Base-by-base conservation (phyloP, 306 rosid genomes). In the Medicago ruthenica region DNA sequence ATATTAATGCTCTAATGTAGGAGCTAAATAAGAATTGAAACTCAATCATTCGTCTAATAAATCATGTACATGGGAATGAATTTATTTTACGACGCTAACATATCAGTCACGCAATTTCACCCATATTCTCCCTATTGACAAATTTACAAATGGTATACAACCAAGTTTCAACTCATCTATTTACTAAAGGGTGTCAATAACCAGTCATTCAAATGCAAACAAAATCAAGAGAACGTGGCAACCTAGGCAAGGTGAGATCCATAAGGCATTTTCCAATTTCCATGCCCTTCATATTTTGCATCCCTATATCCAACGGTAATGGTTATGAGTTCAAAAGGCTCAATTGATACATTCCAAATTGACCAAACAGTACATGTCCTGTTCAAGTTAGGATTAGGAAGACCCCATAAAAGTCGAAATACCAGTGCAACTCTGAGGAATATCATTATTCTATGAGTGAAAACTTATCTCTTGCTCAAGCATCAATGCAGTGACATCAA, bases 151-250 rank as follows among this genome's bases (percentile, higher is more conserved):
- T 42, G 39, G 51, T 21, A 57, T 44, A 48, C 68, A 77, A 67
- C 53, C 64, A 64, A 47, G 18, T 21, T 76, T 53, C 22, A 65
- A 65, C 73, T 13, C 17, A n/a, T 75, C 64, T 36, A 59, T 20
- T 67, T 66, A 54, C 47, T 74, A 24, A 22, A 27, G 24, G 14
- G 50, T 34, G 44, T 47, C 62, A 61, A 45, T 34, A 60, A 27
- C 20, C 57, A 45, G 57, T 57, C 42, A 48, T 45, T 61, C 73
- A 20, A 78, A 78, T 79, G 34, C 63, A 2, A 54, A 34, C 22
- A 63, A 9, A 72, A 53, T 17, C 64, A 72, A 71, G 71, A 53
- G n/a, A 59, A 79, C 64, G 24, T 63, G 22, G 58, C 39, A 75
- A 65, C 44, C 57, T 18, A 48, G 37, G 45, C 55, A 61, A 39